Conservation (phyloP, 2,329 filamentous ascomycete genomes). For the Chaetoscypha palmicola region DNA sequence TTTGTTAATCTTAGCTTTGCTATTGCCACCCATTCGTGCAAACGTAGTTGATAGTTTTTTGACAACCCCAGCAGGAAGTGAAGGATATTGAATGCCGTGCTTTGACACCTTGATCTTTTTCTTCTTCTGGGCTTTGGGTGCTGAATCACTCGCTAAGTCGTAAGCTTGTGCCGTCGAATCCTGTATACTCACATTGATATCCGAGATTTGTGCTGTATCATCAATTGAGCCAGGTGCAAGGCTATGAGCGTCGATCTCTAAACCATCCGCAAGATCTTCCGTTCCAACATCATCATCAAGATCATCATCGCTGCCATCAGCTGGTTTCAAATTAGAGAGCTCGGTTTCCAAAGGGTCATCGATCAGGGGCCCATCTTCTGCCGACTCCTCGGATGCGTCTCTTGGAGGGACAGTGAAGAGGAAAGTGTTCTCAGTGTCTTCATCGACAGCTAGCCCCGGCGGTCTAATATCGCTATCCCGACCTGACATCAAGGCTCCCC, state of each 20-base stretch:
- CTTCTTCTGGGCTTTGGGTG: conserved; percentile 31
- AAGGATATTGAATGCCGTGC: conserved; percentile 68
- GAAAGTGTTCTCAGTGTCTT: conserved; percentile 31
- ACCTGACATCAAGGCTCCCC: conserved; percentile 16
- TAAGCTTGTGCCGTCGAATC: conserved; percentile 14
- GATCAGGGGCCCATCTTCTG: not conserved
- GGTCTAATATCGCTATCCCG: conserved; percentile 28
- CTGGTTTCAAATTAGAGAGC: too few relatives aligned
- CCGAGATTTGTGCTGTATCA: conserved; percentile 19
- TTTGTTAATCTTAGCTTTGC: conserved; percentile 62
- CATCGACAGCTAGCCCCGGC: conserved; percentile 16
- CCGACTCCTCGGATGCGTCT: conserved; percentile 12
- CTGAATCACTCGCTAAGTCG: conserved; percentile 1
- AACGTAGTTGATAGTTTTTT: conserved; percentile 68
- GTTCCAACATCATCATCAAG: not conserved
- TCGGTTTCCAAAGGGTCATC: too few relatives aligned
- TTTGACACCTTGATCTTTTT: conserved; percentile 56
- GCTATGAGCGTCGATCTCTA: not conserved
- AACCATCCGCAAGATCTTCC: not conserved
- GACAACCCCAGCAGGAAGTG: conserved; percentile 64
- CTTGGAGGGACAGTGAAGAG: conserved; percentile 28
- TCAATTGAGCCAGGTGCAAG: conserved; percentile 10
- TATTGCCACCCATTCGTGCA: conserved; percentile 56
- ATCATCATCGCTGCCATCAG: conserved; percentile 1
- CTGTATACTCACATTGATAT: conserved; percentile 14